These are phyloP conservation scores for Clitoria ternatea DNA, from an alignment of 306 rosid species.

Conservation along the genomic window DNA sequence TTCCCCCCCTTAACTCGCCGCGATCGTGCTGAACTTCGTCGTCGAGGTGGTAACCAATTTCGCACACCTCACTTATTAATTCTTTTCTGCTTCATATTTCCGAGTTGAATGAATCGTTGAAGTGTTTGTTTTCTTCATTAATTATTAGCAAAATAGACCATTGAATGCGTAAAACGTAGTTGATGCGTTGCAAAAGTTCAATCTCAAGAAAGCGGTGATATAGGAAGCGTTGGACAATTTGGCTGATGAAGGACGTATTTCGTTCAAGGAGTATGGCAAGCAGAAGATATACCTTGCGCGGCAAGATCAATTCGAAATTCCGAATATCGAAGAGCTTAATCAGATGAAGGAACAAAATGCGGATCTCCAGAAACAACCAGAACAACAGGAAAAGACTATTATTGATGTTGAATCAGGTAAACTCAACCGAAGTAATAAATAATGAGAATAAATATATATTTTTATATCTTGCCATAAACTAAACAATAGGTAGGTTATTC, in stretches of 20 bases:
- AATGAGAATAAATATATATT: too few species aligned
- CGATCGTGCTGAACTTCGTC: slow-evolving; percentile 81
- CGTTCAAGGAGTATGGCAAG: slow-evolving; percentile 93
- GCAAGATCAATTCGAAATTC: slow-evolving; percentile 80
- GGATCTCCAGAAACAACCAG: slow-evolving; percentile 53
- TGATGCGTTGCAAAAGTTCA: slow-evolving; percentile 82
- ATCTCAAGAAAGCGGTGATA: slow-evolving; percentile 73
- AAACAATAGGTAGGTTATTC: too few species aligned
- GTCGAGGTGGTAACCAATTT: slow-evolving; percentile 66
- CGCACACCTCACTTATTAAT: too few species aligned
- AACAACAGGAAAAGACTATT: slow-evolving; percentile 46
- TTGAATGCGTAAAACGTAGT: slow-evolving; percentile 81
- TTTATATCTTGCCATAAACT: too few species aligned
- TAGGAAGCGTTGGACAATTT: slow-evolving; percentile 83
- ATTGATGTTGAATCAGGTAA: slow-evolving; percentile 77
- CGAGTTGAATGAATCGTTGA: not conserved
- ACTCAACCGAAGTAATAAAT: not conserved
- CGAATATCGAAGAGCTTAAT: slow-evolving; percentile 68
- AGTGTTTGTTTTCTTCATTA: not conserved
- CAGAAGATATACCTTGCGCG: slow-evolving; percentile 91
- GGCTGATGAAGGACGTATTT: slow-evolving; percentile 62
- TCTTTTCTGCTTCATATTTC: not conserved
- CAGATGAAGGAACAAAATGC: slow-evolving; percentile 79
- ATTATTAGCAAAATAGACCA: slow-evolving; percentile 82
- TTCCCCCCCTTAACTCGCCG: slow-evolving; percentile 36